A percentile compares a stretch with the other conserved stretches of the same genome.
These are phyloP conservation scores for Cydonia oblonga DNA, from an alignment of 331 rosid species.

Conservation along the genomic window DNA sequence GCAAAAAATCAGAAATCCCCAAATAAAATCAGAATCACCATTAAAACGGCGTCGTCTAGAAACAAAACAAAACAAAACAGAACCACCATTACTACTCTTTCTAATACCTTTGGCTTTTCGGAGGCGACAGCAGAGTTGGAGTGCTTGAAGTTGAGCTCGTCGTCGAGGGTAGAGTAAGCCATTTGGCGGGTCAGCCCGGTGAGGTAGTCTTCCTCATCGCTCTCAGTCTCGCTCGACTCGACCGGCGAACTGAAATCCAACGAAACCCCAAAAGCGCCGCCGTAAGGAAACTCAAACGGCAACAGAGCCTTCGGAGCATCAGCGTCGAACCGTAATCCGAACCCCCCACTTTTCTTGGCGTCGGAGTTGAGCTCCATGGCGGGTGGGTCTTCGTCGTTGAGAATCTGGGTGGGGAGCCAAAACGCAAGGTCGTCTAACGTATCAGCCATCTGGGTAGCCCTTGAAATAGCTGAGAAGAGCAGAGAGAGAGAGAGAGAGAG, in stretches of 20 bases:
- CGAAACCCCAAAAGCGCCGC: constrained; percentile 15
- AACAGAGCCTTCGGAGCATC: constrained; percentile 1
- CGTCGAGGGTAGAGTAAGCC: constrained; percentile 32
- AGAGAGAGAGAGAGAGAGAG: background rate
- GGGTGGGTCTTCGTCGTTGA: constrained; percentile 1
- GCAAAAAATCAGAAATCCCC: background rate
- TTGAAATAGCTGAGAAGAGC: background rate
- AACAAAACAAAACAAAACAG: background rate
- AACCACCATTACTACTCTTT: background rate
- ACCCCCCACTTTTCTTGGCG: background rate
- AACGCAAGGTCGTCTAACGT: constrained; percentile 55
- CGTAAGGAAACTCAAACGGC: constrained; percentile 30
- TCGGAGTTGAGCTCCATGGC: background rate
- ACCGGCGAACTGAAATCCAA: constrained; percentile 47
- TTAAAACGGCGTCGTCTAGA: background rate
- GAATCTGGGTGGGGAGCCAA: constrained; percentile 75
- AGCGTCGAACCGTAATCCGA: background rate
- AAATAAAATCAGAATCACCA: background rate
- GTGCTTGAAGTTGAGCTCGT: background rate
- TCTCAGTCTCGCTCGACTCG: constrained; percentile 75
- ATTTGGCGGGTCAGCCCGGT: constrained; percentile 45
- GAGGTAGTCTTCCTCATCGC: constrained; percentile 64
- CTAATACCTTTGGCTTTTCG: constrained; percentile 24
- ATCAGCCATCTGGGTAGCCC: constrained; percentile 34
- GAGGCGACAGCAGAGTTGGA: background rate